These are phyloP conservation scores for Eruca vesicaria DNA, from an alignment of 441 rosid species.

Conservation along the genomic window DNA sequence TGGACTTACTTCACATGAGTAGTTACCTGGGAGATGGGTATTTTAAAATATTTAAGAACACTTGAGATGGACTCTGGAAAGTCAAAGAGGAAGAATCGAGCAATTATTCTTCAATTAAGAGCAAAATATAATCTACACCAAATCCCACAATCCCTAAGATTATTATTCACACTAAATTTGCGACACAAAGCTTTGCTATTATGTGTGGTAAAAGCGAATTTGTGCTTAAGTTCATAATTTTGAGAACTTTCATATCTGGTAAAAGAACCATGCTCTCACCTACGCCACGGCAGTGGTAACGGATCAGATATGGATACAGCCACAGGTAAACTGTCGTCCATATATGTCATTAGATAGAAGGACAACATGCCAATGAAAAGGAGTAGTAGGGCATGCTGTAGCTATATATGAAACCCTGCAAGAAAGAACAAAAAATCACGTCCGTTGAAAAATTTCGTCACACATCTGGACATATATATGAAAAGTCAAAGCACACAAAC, in stretches of 20 bases:
- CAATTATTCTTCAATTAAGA: no score
- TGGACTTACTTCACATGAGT: no score
- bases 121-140: no score
- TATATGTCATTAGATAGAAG: slow-evolving; percentile 34
- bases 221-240: background rate
- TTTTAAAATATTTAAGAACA: no score
- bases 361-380: slow-evolving; percentile 52
- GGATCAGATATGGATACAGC: background rate
- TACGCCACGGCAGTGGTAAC: slow-evolving; percentile 23
- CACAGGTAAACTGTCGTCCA: slow-evolving; percentile 27
- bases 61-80: no score
- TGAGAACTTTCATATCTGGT: slow-evolving; percentile 2
- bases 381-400: slow-evolving; percentile 68
- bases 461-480: background rate
- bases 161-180: slow-evolving; percentile 1
- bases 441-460: background rate
- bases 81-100: no score
- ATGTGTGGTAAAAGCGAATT: slow-evolving; percentile 14
- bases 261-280: background rate
- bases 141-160: no score
- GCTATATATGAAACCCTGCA: slow-evolving; percentile 53
- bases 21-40: no score
- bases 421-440: background rate
- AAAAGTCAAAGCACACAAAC: background rate
- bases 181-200: slow-evolving; percentile 16